Percentiles rank a stretch among this genome's conserved stretches.
Conservation (phyloP, 2,329 filamentous ascomycete species). For the Microdochium paspali region DNA sequence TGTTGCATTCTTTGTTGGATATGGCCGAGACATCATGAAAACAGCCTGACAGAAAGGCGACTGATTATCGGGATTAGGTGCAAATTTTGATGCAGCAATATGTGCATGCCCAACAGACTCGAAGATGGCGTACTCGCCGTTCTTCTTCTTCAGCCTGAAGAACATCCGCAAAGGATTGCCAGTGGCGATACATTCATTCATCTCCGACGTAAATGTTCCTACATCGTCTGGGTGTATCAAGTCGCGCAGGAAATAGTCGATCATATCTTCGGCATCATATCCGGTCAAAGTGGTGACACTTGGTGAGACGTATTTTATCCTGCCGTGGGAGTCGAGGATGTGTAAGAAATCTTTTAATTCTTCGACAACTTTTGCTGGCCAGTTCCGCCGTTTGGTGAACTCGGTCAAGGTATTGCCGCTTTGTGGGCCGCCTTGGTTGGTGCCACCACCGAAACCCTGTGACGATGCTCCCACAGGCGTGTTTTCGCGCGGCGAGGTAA, state of each 20-base stretch:
- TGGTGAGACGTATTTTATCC: conserved; percentile 78
- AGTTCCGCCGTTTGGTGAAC: conserved; percentile 57
- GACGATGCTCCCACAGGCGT: background rate
- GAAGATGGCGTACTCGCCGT: conserved; percentile 69
- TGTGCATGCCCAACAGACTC: conserved; percentile 92
- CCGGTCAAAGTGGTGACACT: conserved; percentile 68
- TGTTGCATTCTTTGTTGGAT: conserved; percentile 78
- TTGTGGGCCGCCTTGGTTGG: conserved; percentile 24
- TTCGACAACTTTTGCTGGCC: conserved; percentile 82
- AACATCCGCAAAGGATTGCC: conserved; percentile 76
- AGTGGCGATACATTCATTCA: conserved; percentile 80
- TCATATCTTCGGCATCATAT: conserved; percentile 59
- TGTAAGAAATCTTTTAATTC: conserved; percentile 84
- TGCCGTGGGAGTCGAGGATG: conserved; percentile 76
- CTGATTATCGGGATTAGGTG: conserved; percentile 53
- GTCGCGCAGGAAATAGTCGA: conserved; percentile 69
- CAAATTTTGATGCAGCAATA: conserved; percentile 59
- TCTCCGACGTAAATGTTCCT: conserved; percentile 72
- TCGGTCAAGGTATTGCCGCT: conserved; percentile 40
- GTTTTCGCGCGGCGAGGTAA: conserved; percentile 2
- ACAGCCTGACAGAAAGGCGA: conserved; percentile 75
- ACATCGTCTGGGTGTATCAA: conserved; percentile 81
- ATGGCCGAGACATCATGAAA: conserved; percentile 86
- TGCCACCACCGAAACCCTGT: background rate
- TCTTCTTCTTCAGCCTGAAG: conserved; percentile 70